Base-by-base conservation (phyloP, 2,329 filamentous ascomycete genomes). In the Aspergillus pseudotamarii region DNA sequence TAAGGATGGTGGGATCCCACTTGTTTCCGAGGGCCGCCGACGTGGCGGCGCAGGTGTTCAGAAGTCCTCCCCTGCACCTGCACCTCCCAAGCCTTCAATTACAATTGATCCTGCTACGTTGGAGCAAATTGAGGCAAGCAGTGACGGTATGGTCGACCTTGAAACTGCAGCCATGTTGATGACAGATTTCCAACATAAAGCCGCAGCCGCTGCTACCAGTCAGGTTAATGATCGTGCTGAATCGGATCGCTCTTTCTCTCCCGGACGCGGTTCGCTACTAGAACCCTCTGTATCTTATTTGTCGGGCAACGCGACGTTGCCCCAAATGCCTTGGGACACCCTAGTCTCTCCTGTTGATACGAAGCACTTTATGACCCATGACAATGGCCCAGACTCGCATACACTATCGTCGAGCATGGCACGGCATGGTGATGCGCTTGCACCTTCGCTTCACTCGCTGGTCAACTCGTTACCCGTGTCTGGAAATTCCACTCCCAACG, bases 161-260 rank as follows among this genome's bases (percentile, higher is more conserved):
- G 94, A 99, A 85, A 93, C 94, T 72, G 95, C 95, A 71, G 95
- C 95, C 71, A 97, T 98, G 93, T 88, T 99, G 78, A 96, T 99
- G 83, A 95, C 94, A 76, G 94, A 98, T 82, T 91, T 98, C 76
- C 94, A 97, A 82, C 93, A 97, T 84, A 97, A 97, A 84, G 94
- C 89, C 73, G 94, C 94, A 80, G 89, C 88, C 70, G 84, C 85
- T 74, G 78, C 79, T 72, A 81, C 81, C 68, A 82, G 76, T 79
- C 78, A 83, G 79, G 72, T 78, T 62, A 78, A 83, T 66, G 81
- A 84, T 71, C 80, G 79, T 68, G 69, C 72, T 46, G 78, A 78
- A 58, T 78, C 80, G 59, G 76, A 82, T 74, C 89, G 91, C 77
- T 84, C 90, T 68, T 94, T 92, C 76, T 88, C 92, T 63, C 88